These are phyloP conservation scores for Schoenoplectus tabernaemontani DNA, from an alignment of 202 grass and related monocot genomes.

Conservation along the genomic window DNA sequence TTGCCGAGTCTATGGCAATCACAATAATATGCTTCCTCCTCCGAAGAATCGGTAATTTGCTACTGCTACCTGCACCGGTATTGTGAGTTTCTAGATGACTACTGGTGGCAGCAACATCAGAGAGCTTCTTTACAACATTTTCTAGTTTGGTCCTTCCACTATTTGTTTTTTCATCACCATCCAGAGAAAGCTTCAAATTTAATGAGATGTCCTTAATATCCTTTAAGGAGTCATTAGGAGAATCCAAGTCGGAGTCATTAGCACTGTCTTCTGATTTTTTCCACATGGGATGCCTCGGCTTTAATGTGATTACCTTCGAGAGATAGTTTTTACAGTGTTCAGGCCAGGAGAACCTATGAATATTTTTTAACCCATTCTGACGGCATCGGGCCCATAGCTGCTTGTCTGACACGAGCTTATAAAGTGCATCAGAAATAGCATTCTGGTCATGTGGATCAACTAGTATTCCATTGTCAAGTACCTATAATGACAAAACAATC, in stretches of 20 bases:
- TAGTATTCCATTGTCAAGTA: conserved; percentile 91
- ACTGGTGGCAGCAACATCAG: background rate
- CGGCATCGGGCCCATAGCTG: conserved; percentile 92
- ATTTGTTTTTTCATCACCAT: conserved; percentile 40
- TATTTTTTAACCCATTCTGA: conserved; percentile 93
- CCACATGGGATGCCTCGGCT: conserved; percentile 70
- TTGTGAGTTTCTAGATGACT: background rate
- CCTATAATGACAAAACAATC: conserved; percentile 37
- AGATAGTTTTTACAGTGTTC: conserved; percentile 98
- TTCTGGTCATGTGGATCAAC: conserved; percentile 98
- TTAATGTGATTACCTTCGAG: conserved; percentile 78
- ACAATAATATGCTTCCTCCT: conserved; percentile 78
- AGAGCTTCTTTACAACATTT: conserved; percentile 27
- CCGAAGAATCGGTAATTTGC: conserved; percentile 44
- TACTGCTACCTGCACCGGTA: conserved; percentile 8
- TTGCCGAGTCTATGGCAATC: conserved; percentile 88
- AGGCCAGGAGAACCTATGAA: conserved; percentile 95
- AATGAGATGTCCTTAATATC: conserved; percentile 85
- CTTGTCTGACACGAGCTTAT: conserved; percentile 99
- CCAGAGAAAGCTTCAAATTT: conserved; percentile 63
- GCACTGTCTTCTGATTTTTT: conserved; percentile 50
- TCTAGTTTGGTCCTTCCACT: conserved; percentile 32
- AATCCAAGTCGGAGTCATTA: conserved; percentile 49
- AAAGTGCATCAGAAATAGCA: conserved; percentile 92
- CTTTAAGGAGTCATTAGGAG: conserved; percentile 62